These are phyloP conservation scores for Fagus sylvatica DNA, from an alignment of 306 rosid genomes.

Conservation along the genomic window DNA sequence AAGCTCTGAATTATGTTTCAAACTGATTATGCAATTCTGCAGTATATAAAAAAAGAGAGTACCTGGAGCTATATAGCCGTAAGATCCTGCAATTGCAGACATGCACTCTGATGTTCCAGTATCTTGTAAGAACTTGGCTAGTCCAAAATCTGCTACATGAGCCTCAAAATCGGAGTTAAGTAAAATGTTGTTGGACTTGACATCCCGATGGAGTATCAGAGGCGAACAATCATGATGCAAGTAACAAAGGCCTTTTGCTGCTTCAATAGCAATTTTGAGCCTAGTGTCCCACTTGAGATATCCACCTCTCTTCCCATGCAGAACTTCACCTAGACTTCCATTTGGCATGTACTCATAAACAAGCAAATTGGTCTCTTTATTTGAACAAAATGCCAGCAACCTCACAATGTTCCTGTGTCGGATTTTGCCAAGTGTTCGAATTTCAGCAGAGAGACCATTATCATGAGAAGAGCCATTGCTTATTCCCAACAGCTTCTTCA, in stretches of 20 bases:
- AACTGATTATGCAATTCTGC: not conserved
- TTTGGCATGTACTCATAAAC: constrained; percentile 89
- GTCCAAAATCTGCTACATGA: constrained; percentile 95
- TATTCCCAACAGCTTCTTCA: constrained; percentile 73
- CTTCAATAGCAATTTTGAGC: constrained; percentile 76
- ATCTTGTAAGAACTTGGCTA: constrained; percentile 87
- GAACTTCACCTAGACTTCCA: constrained; percentile 83
- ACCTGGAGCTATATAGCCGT: constrained; percentile 99
- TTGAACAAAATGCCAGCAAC: constrained; percentile 72
- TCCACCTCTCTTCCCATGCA: constrained; percentile 84
- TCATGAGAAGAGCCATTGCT: constrained; percentile 83
- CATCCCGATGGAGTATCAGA: constrained; percentile 78
- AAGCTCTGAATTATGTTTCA: constrained; percentile 1
- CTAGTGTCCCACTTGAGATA: constrained; percentile 79
- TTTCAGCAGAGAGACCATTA: constrained; percentile 82
- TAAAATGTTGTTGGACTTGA: constrained; percentile 85
- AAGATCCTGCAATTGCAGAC: constrained; percentile 96
- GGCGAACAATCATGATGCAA: constrained; percentile 96
- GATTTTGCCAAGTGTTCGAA: constrained; percentile 76
- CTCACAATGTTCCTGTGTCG: constrained; percentile 88
- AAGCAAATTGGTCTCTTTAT: constrained; percentile 75
- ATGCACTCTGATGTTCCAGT: constrained; percentile 86
- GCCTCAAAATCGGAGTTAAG: constrained; percentile 79
- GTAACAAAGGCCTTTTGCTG: constrained; percentile 87
- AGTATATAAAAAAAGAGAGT: constrained; percentile 4